Conservation (phyloP, 163 green algal species). For the Chlorella variabilis region DNA sequence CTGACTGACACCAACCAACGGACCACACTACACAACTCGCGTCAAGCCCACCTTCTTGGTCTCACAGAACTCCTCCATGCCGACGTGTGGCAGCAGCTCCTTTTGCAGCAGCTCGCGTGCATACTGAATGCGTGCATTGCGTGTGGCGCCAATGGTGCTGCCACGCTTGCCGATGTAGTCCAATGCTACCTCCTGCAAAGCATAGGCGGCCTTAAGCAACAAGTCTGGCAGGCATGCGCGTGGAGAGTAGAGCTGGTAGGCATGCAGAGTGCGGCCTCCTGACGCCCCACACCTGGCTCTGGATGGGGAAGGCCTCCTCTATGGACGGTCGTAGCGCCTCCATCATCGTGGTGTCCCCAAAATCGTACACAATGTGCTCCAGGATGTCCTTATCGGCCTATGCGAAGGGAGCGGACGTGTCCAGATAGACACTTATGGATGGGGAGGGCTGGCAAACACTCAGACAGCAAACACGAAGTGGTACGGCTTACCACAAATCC, state of each 20-base stretch:
- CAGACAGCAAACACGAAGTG: too few species aligned
- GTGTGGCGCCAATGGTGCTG: conserved; percentile 74
- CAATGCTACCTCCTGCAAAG: conserved; percentile 77
- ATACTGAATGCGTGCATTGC: conserved; percentile 86
- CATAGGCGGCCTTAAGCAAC: too few species aligned
- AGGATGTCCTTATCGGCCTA: conserved; percentile 95
- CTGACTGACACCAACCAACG: too few species aligned
- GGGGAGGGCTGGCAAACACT: neutral
- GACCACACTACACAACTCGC: too few species aligned
- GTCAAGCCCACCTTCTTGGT: conserved; percentile 85
- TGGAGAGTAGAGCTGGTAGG: too few species aligned
- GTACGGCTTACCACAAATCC: conserved; percentile 80
- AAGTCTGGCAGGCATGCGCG: too few species aligned
- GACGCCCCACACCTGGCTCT: conserved; percentile 71
- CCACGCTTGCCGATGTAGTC: conserved; percentile 98
- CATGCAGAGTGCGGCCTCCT: too few species aligned
- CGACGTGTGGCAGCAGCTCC: conserved; percentile 89
- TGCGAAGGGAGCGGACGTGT: neutral
- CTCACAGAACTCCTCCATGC: conserved; percentile 78
- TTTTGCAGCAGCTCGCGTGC: conserved; percentile 85
- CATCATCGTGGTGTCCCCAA: conserved; percentile 95
- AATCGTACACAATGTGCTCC: conserved; percentile 99
- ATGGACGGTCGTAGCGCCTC: conserved; percentile 92
- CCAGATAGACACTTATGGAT: too few species aligned
- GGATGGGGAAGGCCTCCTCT: conserved; percentile 95